These are phyloP conservation scores for Alternaria tenuissima DNA, from an alignment of 2,329 filamentous ascomycete species.

Conservation along the genomic window DNA sequence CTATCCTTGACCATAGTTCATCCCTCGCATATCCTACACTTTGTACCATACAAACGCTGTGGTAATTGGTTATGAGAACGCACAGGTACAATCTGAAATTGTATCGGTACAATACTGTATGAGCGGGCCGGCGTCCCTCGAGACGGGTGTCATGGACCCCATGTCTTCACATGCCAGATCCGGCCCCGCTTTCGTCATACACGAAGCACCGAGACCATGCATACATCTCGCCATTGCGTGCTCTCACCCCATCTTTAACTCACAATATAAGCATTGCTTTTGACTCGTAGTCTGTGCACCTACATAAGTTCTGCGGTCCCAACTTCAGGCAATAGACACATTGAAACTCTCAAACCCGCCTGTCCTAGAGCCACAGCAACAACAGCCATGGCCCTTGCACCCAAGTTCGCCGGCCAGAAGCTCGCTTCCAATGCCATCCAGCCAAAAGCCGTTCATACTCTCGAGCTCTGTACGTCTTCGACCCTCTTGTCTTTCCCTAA, in stretches of 20 bases:
- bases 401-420: constrained; percentile 78
- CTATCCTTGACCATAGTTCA: neutral
- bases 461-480: constrained; percentile 60
- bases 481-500: neutral
- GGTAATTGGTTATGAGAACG: neutral
- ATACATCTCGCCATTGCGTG: constrained; percentile 29
- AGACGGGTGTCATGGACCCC: neutral
- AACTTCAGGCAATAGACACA: neutral
- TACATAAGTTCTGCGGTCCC: neutral
- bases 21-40: neutral
- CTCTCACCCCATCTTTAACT: constrained; percentile 10
- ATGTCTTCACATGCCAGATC: constrained; percentile 1
- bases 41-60: neutral
- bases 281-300: neutral
- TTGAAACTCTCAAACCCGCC: neutral
- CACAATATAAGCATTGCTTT: neutral
- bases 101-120: neutral
- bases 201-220: constrained; percentile 30
- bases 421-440: constrained; percentile 58
- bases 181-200: constrained; percentile 37
- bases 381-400: constrained; percentile 70
- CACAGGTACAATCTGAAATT: neutral
- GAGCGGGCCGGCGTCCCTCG: neutral
- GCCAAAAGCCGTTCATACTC: constrained; percentile 59
- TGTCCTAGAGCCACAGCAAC: neutral